Conservation (phyloP, 2,329 filamentous ascomycete genomes). For the Pseudogymnoascus sp. region DNA sequence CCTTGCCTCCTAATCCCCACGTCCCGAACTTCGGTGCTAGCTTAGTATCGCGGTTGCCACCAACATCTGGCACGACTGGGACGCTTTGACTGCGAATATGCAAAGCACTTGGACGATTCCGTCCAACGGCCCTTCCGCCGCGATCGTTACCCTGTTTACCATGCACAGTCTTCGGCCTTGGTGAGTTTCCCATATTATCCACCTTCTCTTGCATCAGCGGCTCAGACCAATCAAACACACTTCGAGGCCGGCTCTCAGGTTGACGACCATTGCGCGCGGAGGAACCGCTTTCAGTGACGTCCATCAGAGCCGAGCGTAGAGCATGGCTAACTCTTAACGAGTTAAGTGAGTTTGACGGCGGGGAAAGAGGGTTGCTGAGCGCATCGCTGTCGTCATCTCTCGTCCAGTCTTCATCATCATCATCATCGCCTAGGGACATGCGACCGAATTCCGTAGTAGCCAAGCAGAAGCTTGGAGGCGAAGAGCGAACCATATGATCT, state of each 20-base stretch:
- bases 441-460: constrained; percentile 38
- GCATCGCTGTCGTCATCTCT: constrained; percentile 47
- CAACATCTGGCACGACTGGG: constrained; percentile 59
- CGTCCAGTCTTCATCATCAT: constrained; percentile 58
- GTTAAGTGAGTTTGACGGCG: constrained; percentile 48
- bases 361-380: constrained; percentile 50
- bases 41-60: constrained; percentile 46
- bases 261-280: constrained; percentile 39
- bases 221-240: constrained; percentile 74
- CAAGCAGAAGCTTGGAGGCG: constrained; percentile 27
- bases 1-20: constrained; percentile 74
- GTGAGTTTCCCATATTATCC: constrained; percentile 49
- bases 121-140: constrained; percentile 60
- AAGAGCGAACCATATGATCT: constrained; percentile 21
- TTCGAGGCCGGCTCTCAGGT: constrained; percentile 47
- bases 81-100: constrained; percentile 79
- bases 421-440: constrained; percentile 53
- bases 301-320: constrained; percentile 47
- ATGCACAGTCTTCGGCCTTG: constrained; percentile 67
- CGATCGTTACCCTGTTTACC: constrained; percentile 68
- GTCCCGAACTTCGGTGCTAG: constrained; percentile 68
- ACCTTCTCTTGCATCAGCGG: constrained; percentile 54
- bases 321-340: constrained; percentile 46
- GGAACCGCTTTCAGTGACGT: constrained; percentile 42
- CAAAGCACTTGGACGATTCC: constrained; percentile 56